phyloP scores from a whole-genome alignment of 768 basidiomycete species.

The Mycena indigotica region DNA sequence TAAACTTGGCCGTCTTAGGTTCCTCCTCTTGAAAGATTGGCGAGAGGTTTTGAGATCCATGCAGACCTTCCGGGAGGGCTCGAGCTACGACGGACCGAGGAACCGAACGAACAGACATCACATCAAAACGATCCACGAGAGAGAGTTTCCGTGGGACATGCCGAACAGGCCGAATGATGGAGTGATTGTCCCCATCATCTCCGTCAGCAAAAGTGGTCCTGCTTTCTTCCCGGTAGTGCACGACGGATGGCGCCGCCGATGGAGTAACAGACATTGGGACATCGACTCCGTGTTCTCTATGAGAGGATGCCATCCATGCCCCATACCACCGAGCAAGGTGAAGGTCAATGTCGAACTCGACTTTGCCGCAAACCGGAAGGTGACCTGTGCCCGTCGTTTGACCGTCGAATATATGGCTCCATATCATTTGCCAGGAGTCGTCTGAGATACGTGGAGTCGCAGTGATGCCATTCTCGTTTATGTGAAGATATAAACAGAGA shows the following conservation, averaged over 20 bases:
- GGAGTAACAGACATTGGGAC: conserved; percentile 40
- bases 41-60: conserved; percentile 45
- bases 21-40: conserved; percentile 67
- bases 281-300: conserved; percentile 46
- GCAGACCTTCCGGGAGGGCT: conserved; percentile 30
- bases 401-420: conserved; percentile 60
- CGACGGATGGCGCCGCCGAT: conserved; percentile 44
- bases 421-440: conserved; percentile 74
- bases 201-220: conserved; percentile 47
- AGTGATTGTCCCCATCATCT: conserved; percentile 40
- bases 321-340: conserved; percentile 78
- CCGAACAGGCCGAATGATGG: conserved; percentile 38
- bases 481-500: conserved; percentile 77
- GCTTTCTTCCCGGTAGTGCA: conserved; percentile 59
- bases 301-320: conserved; percentile 62
- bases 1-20: conserved; percentile 48
- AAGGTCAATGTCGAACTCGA: conserved; percentile 87
- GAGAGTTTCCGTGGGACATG: conserved; percentile 70
- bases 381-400: conserved; percentile 34
- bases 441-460: conserved; percentile 76
- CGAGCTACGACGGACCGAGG: conserved; percentile 28
- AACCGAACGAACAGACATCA: conserved; percentile 40
- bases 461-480: conserved; percentile 54
- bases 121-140: conserved; percentile 65
- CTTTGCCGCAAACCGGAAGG: conserved; percentile 69